A percentile compares a stretch with the other conserved stretches of the same genome.
These are phyloP conservation scores for Gentiana macrophylla DNA, from an alignment of 257 asterid species.

Conservation along the genomic window DNA sequence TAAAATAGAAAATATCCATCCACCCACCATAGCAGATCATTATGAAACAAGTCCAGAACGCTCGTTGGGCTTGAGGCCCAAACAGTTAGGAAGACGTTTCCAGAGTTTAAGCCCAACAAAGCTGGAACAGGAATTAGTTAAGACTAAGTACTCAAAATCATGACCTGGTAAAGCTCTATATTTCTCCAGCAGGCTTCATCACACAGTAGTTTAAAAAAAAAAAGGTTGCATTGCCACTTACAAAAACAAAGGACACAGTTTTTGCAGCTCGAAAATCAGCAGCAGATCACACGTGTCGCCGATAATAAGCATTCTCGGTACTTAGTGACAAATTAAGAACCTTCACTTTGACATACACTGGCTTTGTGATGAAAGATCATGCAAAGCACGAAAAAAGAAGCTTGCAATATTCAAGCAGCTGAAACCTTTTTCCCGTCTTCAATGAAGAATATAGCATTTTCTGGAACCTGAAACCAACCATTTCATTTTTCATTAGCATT, in stretches of 20 bases:
- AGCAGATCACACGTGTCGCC: conserved; percentile 1
- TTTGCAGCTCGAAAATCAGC: not conserved
- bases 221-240: conserved; percentile 6
- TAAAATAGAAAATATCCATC: no score
- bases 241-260: not conserved
- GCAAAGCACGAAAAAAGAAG: conserved; percentile 9
- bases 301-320: no score
- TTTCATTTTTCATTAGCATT: no score
- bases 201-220: not conserved
- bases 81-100: no score
- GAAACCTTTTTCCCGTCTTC: conserved; percentile 95
- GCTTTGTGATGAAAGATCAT: conserved; percentile 5
- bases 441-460: conserved; percentile 70
- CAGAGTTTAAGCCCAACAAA: no score
- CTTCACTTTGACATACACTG: conserved; percentile 1
- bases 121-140: no score
- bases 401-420: conserved; percentile 35
- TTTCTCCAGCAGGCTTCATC: not conserved
- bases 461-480: conserved; percentile 56
- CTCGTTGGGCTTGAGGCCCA: not conserved
- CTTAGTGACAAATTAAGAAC: not conserved
- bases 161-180: not conserved
- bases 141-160: no score
- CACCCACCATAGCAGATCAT: no score
- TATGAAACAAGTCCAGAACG: no score